Conservation (phyloP, 192 early-diverging fungal genomes). For the Coemansia sp. region DNA sequence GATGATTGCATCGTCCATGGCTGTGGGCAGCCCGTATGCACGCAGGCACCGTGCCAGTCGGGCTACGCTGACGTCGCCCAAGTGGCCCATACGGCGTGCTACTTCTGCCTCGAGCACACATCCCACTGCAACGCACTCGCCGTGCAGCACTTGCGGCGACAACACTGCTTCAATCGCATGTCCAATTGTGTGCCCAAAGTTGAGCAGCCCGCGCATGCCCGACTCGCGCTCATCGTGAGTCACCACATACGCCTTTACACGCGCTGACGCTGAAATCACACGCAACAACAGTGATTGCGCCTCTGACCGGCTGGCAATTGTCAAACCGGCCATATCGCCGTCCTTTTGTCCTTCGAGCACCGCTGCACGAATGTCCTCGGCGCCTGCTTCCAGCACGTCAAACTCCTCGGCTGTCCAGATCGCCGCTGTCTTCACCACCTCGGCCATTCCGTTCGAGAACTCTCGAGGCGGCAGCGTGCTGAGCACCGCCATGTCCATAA, state of each 20-base stretch:
- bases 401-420: slow-evolving; percentile 91
- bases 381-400: slow-evolving; percentile 81
- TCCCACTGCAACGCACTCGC: slow-evolving; percentile 95
- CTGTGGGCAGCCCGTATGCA: slow-evolving; percentile 86
- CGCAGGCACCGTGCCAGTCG: slow-evolving; percentile 80
- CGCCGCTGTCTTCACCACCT: slow-evolving; percentile 97
- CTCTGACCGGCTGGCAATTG: slow-evolving; percentile 59
- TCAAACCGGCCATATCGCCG: slow-evolving; percentile 17
- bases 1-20: slow-evolving; percentile 78
- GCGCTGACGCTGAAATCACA: slow-evolving; percentile 83
- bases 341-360: slow-evolving; percentile 56
- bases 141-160: slow-evolving; percentile 87
- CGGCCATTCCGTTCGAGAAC: slow-evolving; percentile 96
- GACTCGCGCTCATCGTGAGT: slow-evolving; percentile 94
- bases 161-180: slow-evolving; percentile 95
- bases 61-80: slow-evolving; percentile 83
- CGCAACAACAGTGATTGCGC: slow-evolving; percentile 70
- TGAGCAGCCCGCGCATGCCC: slow-evolving; percentile 90
- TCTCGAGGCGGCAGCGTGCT: slow-evolving; percentile 85
- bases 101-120: slow-evolving; percentile 95
- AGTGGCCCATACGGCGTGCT: slow-evolving; percentile 79
- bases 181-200: slow-evolving; percentile 97
- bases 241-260: slow-evolving; percentile 93
- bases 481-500: slow-evolving; percentile 85
- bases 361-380: slow-evolving; percentile 75